Base-by-base conservation (phyloP, 2,329 filamentous ascomycete genomes). In the Beauveria sp. region DNA sequence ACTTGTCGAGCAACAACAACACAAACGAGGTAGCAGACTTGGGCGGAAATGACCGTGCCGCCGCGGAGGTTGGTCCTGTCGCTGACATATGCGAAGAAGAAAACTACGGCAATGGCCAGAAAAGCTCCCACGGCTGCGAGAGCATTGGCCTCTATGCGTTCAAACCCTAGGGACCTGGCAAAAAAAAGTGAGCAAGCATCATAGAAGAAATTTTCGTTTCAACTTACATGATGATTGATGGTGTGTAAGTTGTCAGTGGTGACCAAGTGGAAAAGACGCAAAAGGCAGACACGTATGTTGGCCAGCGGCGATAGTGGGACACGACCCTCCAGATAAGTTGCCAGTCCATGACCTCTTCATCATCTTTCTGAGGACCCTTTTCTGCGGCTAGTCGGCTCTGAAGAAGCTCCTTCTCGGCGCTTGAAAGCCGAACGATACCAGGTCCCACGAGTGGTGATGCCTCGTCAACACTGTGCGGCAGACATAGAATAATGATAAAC, bases 191-290 rank as follows among this genome's bases (percentile, higher is more conserved):
- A 38, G 34, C 34, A 38, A 38, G 14, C 12, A 38, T 6, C 12
- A 6, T 3, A 3, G 9, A 24, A 22, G 18, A 22, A 2, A 7
- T 3, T 51, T 18, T 16, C 5, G 16, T 0, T 38, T 22, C 28
- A 22, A 38, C 50, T 66, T 58, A 74, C 73, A 75, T 70, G 47
- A 76, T 74, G 61, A 79, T 78, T 3, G 74, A 74, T 0, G 79
- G 80, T 0, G 79, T 81, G 63, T 81, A 83, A 0, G 79, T 81
- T 0, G 77, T 82, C 10, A 82, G 66, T 0, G 80, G 77, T 9
- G 77, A 78, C 79, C 79, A 82, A 0, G 79, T 82, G 1, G 79
- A 78, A 62, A 82, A 83, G 5, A 81, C 78, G 20, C 73, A 75
- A 53, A 79, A 80, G 0, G 79, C 80, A 5, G 77, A 76, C 34